Base-by-base conservation (phyloP, 805 yeast species). In the Aciculoconidium aculeatum region DNA sequence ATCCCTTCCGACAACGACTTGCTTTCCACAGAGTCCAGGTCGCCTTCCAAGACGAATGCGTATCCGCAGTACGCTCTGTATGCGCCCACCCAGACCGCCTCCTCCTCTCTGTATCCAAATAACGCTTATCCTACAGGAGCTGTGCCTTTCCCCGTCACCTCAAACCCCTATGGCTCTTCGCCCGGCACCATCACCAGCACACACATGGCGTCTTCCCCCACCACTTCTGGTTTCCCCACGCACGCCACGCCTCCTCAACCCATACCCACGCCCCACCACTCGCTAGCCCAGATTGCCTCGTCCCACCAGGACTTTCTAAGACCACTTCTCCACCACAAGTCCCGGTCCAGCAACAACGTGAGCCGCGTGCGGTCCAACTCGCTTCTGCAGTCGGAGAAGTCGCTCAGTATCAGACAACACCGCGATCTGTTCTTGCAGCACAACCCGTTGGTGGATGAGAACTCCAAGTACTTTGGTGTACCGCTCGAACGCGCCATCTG, bases 391-490 rank as follows among this genome's bases (percentile, higher is more conserved):
- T 37, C 41, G 42, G 65, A 40, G 16, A 44, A 44, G 36, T 47
- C 44, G n/a, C 37, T 57, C 6, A 45, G 45, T 21, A 48, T 68
- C 11, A 53, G 70, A 35, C 71, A 65, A 35, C 75, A 69, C 36
- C 52, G 77, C 7, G 77, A 72, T 42, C 58, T 69, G 3, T 72
- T 70, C 38, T 45, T 72, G 44, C 69, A 49, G 41, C 64, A 45
- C 57, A 68, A 53, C 42, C 60, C 52, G 40, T 53, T 53, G 41
- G 61, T 51, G 36, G 72, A 54, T 55, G 73, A 47, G 51, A 70
- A 60, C 55, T 66, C 47, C 33, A 70, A 45, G 76, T 92, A 34
- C 81, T 92, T 67, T 42, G 96, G 96, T 10, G 86, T 80, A 4
- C 74, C 90, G 2, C 64, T 92, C 18, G 72, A 70, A 7, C 70